Conservation (phyloP, 495 filamentous ascomycete genomes). For the Penicillium mononematosum region DNA sequence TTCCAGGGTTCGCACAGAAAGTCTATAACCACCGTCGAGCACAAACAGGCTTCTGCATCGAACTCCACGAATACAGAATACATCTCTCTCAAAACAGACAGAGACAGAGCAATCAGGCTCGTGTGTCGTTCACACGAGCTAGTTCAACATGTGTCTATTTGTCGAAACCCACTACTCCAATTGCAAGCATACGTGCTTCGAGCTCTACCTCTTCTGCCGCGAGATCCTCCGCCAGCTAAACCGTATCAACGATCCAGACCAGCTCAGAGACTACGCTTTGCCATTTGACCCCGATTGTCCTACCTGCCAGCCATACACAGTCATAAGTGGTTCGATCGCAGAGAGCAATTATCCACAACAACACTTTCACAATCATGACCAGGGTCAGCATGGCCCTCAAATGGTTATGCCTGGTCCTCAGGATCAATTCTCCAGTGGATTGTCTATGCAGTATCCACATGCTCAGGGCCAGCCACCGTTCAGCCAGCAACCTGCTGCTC, state of each 20-base stretch:
- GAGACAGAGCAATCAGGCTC: background rate
- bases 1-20: background rate
- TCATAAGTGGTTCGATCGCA: too few relatives aligned
- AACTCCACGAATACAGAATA: background rate
- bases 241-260: constrained; percentile 15
- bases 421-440: too few relatives aligned
- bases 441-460: too few relatives aligned
- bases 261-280: background rate
- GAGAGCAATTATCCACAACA: too few relatives aligned
- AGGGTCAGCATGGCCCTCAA: too few relatives aligned
- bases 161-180: constrained; percentile 15
- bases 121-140: background rate
- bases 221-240: constrained; percentile 17
- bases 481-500: too few relatives aligned
- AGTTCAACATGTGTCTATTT: constrained; percentile 23
- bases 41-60: background rate
- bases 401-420: too few relatives aligned
- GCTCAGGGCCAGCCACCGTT: too few relatives aligned
- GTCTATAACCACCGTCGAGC: background rate
- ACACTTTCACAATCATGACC: too few relatives aligned
- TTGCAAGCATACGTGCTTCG: constrained; percentile 28
- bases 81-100: background rate
- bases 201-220: constrained; percentile 25
- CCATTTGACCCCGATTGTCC: constrained; percentile 15
- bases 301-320: constrained; percentile 12